Conservation (phyloP, 192 early-diverging fungal genomes). For the Diversispora epigaea region DNA sequence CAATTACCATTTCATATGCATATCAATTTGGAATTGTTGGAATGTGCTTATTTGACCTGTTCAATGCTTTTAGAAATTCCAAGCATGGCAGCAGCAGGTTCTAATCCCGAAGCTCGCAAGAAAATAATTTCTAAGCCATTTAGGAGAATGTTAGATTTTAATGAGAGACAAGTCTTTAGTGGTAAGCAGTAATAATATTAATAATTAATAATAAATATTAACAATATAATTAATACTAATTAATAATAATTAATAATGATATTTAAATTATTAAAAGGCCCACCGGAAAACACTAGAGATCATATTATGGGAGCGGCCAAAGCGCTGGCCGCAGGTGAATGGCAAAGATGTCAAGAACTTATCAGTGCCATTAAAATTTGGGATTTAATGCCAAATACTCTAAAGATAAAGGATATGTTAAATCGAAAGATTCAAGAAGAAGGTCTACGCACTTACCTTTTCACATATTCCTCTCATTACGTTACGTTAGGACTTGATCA, state of each 20-base stretch:
- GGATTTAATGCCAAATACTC: conserved; percentile 82
- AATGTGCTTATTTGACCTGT: conserved; percentile 93
- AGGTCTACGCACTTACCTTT: conserved; percentile 94
- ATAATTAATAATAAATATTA: not conserved
- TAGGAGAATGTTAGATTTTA: conserved; percentile 90
- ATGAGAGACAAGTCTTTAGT: conserved; percentile 93
- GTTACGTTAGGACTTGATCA: conserved; percentile 82
- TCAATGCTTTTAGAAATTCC: conserved; percentile 99
- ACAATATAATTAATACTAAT: not conserved
- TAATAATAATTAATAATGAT: not conserved
- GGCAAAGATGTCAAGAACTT: conserved; percentile 81
- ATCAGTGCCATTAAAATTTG: conserved; percentile 95
- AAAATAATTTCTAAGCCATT: conserved; percentile 89
- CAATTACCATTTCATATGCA: conserved; percentile 99
- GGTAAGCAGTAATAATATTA: conserved; percentile 44
- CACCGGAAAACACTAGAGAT: conserved; percentile 98
- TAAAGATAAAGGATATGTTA: conserved; percentile 91
- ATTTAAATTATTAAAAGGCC: conserved; percentile 38
- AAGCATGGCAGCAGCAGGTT: conserved; percentile 79
- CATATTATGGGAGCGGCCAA: conserved; percentile 97
- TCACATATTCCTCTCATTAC: conserved; percentile 89
- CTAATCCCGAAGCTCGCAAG: conserved; percentile 55
- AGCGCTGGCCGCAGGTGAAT: conserved; percentile 88
- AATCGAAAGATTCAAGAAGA: conserved; percentile 90
- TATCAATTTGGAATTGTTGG: conserved; percentile 97